Base-by-base conservation (phyloP, 192 early-diverging fungal species). In the Podila clonocystis region DNA sequence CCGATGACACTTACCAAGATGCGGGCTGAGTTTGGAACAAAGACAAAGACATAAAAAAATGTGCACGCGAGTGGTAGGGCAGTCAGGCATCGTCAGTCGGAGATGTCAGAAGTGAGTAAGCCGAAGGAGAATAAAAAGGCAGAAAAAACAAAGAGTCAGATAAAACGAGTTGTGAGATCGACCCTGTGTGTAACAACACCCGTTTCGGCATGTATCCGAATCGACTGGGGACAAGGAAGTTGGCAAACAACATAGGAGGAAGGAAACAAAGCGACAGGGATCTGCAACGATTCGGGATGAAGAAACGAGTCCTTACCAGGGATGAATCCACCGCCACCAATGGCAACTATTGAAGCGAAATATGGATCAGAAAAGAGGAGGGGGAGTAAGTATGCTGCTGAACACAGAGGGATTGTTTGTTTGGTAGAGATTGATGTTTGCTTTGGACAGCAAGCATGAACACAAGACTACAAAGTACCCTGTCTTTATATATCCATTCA, bases 261-360 rank as follows among this genome's bases (percentile, higher is more conserved):
- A 55, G 1, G 6, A 30, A 12, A 13, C 49, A 62, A 30, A 41
- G n/a, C 26, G 9, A 55, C 20, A 45, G 38, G 11, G 34, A 29
- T 58, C 50, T 6, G 52, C 29, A 8, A 34, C 11, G 41, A 45
- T 45, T 12, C 20, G 2, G 12, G 30, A 30, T n/a, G 65, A 34
- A 24, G 38, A 24, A 49, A 36, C 9, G 29, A 26, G 3, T 57
- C 15, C 45, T 92, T 88, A 55, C 92, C 92, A 34, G 93, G 93
- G 50, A 93, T 91, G 70, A 93, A 93, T 22, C 93, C 93, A 75
- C 93, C 93, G 58, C 91, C 91, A 36, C 91, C 93, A 68, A 94
- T 94, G 61, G 92, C 91, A 63, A 94, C 90, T 79, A 85, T 76
- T n/a, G 50, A 30, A 30, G 28, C 59, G 49, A 26, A 36, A 24